Conservation (phyloP, 2,329 filamentous ascomycete species). For the Ceratocystis variospora region DNA sequence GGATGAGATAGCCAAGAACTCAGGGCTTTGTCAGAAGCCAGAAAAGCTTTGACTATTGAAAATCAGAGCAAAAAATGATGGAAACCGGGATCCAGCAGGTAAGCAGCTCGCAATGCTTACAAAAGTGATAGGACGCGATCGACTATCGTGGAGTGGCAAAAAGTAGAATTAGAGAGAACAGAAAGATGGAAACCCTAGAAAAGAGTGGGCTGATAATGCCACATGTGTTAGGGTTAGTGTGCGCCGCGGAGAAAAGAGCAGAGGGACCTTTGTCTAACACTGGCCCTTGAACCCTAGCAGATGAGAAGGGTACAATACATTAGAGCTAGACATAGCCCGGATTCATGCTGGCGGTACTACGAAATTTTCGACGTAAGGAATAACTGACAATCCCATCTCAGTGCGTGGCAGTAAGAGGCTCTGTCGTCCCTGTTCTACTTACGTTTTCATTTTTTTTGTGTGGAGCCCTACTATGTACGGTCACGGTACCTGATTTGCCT, state of each 20-base stretch:
- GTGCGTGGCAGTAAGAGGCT: too few relatives aligned
- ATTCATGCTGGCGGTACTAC: neutral
- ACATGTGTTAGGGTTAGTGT: too few relatives aligned
- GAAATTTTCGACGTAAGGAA: too few relatives aligned
- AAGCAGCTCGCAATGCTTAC: neutral
- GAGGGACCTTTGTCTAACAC: neutral
- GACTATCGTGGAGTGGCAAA: neutral
- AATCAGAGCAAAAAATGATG: neutral
- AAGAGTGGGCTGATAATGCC: too few relatives aligned
- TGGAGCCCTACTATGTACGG: neutral
- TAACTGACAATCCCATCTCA: too few relatives aligned
- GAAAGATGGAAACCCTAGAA: neutral
- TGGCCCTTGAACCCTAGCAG: neutral
- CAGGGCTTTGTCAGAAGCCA: neutral
- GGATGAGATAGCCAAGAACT: neutral
- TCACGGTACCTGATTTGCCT: conserved; percentile 1
- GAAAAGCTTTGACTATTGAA: neutral
- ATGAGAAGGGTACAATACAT: neutral
- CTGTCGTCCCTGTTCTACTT: too few relatives aligned
- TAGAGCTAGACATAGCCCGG: too few relatives aligned
- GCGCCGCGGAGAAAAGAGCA: neutral
- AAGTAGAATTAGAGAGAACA: neutral
- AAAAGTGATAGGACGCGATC: neutral
- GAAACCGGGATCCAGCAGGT: neutral
- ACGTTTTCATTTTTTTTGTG: neutral